A percentile compares a stretch with the other conserved stretches of the same genome.
These are phyloP conservation scores for Cryphonectria nitschkei DNA, from an alignment of 2,329 filamentous ascomycete species.

Conservation along the genomic window DNA sequence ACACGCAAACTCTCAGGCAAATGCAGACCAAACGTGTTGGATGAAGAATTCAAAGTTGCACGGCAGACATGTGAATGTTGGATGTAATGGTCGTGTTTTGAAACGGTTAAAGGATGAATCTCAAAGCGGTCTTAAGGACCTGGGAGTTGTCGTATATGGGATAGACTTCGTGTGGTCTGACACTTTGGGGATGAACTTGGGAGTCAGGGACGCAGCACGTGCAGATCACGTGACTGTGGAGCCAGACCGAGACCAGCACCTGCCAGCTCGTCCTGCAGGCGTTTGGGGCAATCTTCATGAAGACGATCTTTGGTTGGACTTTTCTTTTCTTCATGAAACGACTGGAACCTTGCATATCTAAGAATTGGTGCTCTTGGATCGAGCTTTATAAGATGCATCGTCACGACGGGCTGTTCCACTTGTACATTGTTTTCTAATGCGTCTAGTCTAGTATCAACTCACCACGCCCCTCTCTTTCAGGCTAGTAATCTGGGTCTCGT, in stretches of 20 bases:
- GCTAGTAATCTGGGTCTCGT: conserved; percentile 58
- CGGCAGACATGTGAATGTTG: not conserved
- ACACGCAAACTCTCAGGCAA: not conserved
- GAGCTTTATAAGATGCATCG: not conserved
- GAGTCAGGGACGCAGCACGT: conserved; percentile 19
- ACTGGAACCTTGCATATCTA: not conserved
- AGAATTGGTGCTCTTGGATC: not conserved
- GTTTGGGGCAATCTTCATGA: not conserved
- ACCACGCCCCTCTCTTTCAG: conserved; percentile 72
- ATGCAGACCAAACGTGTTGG: not conserved
- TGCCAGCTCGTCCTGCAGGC: not conserved
- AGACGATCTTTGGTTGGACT: not conserved
- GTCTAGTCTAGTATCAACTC: conserved; percentile 37
- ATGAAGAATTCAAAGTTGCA: not conserved
- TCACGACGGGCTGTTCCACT: not conserved
- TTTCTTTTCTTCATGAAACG: not conserved
- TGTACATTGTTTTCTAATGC: not conserved
- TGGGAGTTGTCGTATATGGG: not conserved
- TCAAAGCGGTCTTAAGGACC: not conserved
- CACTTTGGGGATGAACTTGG: not conserved
- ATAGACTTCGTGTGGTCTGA: not conserved
- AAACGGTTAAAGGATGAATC: not conserved
- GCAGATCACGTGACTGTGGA: conserved; percentile 24
- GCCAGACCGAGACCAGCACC: not conserved
- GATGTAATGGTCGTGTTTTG: not conserved